Evolutionary conservation across 768 basidiomycete genomes (phyloP).

Genomic region (Pseudohyphozyma bogoriensis): DNA sequence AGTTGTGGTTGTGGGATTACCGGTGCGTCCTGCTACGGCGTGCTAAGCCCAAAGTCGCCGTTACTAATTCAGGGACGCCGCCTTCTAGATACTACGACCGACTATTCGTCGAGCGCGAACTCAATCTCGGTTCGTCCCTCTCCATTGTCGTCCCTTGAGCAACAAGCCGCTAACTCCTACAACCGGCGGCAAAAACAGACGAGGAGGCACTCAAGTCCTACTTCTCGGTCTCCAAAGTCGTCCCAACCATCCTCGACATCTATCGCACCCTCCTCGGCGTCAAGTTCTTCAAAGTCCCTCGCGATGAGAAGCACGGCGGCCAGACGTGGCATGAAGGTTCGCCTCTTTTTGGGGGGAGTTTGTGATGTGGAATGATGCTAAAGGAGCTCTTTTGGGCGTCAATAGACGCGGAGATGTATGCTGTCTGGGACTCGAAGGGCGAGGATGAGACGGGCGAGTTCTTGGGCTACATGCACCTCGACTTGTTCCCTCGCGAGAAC

Average conservation of each 20-base stretch:
- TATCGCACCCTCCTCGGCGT: conserved; percentile 76
- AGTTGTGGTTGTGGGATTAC: conserved; percentile 79
- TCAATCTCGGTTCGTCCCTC: conserved; percentile 43
- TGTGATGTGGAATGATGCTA: not conserved
- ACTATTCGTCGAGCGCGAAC: conserved; percentile 54
- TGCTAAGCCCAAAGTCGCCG: not conserved
- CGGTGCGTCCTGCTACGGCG: conserved; percentile 41
- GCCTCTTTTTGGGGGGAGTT: not conserved
- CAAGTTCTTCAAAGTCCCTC: conserved; percentile 43
- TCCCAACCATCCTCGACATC: conserved; percentile 69
- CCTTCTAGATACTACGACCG: conserved; percentile 44
- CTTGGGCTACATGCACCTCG: conserved; percentile 76
- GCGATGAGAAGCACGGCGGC: conserved; percentile 43
- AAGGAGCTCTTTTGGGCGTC: not conserved
- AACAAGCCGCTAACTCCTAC: not conserved
- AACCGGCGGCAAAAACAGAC: conserved; percentile 39
- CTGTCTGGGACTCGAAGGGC: conserved; percentile 52
- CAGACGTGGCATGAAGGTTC: conserved; percentile 72
- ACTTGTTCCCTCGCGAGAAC: conserved; percentile 43
- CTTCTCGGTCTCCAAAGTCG: conserved; percentile 74
- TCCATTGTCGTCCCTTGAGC: not conserved
- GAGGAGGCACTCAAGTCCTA: conserved; percentile 75
- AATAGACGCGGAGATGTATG: conserved; percentile 73
- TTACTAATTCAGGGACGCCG: not conserved
- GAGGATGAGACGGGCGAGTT: conserved; percentile 45